Conservation (phyloP, 495 filamentous ascomycete species). For the Trichoderma orchidacearum region DNA sequence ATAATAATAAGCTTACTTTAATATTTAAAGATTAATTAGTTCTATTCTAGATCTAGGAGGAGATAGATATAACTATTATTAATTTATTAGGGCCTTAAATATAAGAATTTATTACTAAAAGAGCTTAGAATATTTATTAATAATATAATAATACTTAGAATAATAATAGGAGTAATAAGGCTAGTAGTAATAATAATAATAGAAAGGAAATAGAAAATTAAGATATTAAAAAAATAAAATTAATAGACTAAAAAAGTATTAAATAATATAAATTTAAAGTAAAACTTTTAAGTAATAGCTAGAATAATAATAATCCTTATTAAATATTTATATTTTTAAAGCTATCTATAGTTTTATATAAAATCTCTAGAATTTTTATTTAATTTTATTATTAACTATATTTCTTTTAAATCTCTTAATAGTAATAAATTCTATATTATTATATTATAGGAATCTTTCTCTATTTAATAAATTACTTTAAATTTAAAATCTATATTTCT, state of each 20-base stretch:
- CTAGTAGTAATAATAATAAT: background rate
- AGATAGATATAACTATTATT: background rate
- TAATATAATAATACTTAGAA: background rate
- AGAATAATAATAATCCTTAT: background rate
- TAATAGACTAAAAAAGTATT: background rate
- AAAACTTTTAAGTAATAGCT: background rate
- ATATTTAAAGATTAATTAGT: background rate
- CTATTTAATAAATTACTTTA: background rate
- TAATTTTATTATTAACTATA: background rate
- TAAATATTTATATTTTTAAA: background rate
- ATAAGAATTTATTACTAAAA: background rate
- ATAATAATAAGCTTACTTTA: background rate
- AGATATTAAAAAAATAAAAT: no score
- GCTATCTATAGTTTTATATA: background rate
- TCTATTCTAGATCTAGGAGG: background rate
- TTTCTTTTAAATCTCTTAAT: background rate
- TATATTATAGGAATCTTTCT: background rate
- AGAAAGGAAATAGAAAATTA: background rate
- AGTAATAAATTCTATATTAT: slow-evolving; percentile 1
- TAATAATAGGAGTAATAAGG: background rate
- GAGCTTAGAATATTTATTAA: background rate
- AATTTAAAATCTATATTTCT: background rate
- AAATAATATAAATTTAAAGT: background rate
- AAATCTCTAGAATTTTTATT: background rate
- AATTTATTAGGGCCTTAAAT: background rate